Percentiles rank a stretch among this genome's conserved stretches.
Conservation (phyloP, 345 rosid genomes). For the Eucalyptus melliodora region DNA sequence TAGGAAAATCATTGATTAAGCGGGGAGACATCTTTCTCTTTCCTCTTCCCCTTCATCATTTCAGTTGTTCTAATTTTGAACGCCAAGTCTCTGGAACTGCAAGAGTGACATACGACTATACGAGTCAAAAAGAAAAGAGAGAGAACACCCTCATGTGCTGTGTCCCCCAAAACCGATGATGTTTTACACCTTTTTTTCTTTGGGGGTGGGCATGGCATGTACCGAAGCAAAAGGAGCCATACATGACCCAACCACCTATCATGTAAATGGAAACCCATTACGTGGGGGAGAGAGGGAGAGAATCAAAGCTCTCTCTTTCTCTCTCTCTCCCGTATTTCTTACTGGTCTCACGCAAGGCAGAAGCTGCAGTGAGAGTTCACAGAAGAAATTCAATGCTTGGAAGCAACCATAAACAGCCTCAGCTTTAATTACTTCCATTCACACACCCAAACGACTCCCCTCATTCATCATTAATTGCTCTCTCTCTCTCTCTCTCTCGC, state of each 20-base stretch:
- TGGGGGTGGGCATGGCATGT: background rate
- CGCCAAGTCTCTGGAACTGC: background rate
- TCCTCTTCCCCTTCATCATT: background rate
- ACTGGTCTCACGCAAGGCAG: background rate
- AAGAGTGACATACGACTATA: background rate
- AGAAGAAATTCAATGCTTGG: background rate
- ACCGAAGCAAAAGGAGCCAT: background rate
- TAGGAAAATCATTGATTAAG: background rate
- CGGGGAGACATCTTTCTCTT: background rate
- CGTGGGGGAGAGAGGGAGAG: background rate
- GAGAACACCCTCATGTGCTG: background rate
- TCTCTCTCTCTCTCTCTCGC: background rate
- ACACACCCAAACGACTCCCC: background rate
- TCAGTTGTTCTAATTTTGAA: background rate
- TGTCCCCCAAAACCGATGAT: background rate
- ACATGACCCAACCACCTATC: background rate
- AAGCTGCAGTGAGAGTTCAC: background rate
- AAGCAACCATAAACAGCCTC: constrained; percentile 4
- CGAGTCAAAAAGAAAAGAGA: background rate
- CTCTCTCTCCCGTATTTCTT: background rate
- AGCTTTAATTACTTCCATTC: background rate
- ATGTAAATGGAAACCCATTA: background rate
- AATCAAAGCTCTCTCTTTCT: background rate
- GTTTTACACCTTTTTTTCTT: background rate
- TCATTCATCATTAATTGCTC: background rate